phyloP scores from a whole-genome alignment of 2,329 filamentous ascomycete genomes.

The Chaetomiaceae sp. region DNA sequence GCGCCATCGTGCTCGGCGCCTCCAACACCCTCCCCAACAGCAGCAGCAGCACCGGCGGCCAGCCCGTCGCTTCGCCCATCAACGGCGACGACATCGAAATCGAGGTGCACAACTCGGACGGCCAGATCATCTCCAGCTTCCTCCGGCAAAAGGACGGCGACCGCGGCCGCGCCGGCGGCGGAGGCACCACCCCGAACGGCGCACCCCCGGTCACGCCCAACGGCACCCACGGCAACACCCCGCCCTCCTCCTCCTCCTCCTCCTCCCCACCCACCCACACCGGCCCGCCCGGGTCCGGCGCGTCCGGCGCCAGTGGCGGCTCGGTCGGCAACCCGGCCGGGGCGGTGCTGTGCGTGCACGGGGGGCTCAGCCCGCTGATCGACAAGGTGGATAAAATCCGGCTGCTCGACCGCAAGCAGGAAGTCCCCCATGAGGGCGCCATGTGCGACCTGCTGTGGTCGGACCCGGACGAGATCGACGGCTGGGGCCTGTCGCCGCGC shows the following conservation, averaged over 20 bases:
- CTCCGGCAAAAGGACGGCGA: slow-evolving; percentile 40
- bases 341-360: slow-evolving; percentile 91
- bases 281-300: slow-evolving; percentile 73
- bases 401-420: slow-evolving; percentile 90
- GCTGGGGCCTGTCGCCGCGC: slow-evolving; percentile 89
- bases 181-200: not conserved
- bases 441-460: slow-evolving; percentile 99
- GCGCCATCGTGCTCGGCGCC: slow-evolving; percentile 86
- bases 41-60: slow-evolving; percentile 42
- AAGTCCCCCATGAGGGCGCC: slow-evolving; percentile 95
- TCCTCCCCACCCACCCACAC: slow-evolving; percentile 39
- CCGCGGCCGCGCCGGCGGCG: slow-evolving; percentile 18
- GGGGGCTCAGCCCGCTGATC: slow-evolving; percentile 83
- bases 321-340: slow-evolving; percentile 64
- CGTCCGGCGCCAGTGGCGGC: slow-evolving; percentile 61
- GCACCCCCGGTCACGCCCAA: too few relatives aligned
- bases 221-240: slow-evolving; percentile 15
- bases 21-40: slow-evolving; percentile 52
- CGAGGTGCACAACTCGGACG: slow-evolving; percentile 82
- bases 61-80: slow-evolving; percentile 31
- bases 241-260: slow-evolving; percentile 22
- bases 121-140: slow-evolving; percentile 70
- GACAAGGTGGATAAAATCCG: slow-evolving; percentile 95
- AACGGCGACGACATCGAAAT: slow-evolving; percentile 75
- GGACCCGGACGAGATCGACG: slow-evolving; percentile 95